phyloP scores from a whole-genome alignment of 371 early-diverging fungal species.

The Entomophthora muscae region DNA sequence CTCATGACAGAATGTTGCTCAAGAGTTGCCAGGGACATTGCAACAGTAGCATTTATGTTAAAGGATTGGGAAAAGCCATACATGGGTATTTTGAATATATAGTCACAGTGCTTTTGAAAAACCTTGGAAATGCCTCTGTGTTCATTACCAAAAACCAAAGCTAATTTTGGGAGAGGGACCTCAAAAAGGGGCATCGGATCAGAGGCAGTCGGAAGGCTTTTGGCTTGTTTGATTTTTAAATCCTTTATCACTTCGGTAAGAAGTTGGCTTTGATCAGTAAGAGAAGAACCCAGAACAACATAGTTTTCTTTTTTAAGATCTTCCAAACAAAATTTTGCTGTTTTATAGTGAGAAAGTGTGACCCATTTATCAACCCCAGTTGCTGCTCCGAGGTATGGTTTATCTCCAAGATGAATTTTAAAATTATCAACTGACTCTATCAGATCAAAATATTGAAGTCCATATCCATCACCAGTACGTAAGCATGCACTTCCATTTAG shows the following conservation, averaged over 20 bases:
- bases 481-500: constrained; percentile 6
- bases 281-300: neutral
- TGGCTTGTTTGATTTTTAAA: neutral
- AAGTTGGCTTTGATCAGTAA: constrained; percentile 1
- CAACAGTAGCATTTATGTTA: constrained; percentile 1
- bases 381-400: neutral
- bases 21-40: neutral
- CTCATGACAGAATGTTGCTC: neutral
- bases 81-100: constrained; percentile 3
- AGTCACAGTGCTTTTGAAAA: neutral
- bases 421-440: constrained; percentile 7
- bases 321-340: neutral
- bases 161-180: neutral
- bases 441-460: constrained; percentile 4
- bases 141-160: constrained; percentile 9
- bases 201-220: neutral
- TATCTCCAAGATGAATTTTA: neutral
- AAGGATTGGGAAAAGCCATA: constrained; percentile 2
- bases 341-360: neutral
- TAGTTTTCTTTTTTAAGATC: neutral
- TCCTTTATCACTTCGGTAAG: neutral
- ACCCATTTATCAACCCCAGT: constrained; percentile 5
- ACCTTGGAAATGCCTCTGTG: neutral
- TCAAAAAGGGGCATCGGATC: neutral
- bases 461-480: constrained; percentile 9